Evolutionary conservation across 2,329 filamentous ascomycete species (phyloP).

Genomic region (Curvularia hawaiiensis): DNA sequence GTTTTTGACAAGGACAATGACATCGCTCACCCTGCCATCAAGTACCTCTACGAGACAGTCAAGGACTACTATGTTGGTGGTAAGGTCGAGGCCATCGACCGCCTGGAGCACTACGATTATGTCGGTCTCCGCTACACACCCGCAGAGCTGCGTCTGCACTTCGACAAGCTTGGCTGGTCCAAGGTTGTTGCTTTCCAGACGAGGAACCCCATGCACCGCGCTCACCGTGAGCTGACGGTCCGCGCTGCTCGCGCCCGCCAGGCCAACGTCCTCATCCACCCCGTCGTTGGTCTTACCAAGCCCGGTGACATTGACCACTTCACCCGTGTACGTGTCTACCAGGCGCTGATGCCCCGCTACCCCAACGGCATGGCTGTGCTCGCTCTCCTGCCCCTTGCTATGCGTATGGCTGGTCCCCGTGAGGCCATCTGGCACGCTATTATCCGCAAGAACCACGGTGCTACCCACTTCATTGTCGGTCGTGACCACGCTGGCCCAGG

Average conservation of each 20-base stretch:
- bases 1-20: conserved; percentile 95
- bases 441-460: conserved; percentile 99
- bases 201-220: conserved; percentile 95
- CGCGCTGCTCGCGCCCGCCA: conserved; percentile 94
- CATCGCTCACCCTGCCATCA: conserved; percentile 88
- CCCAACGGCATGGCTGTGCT: conserved; percentile 99
- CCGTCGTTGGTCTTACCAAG: conserved; percentile 97
- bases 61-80: conserved; percentile 93
- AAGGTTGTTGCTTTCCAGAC: conserved; percentile 99
- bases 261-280: conserved; percentile 98
- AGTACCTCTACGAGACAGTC: conserved; percentile 81
- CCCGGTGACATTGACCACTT: conserved; percentile 99
- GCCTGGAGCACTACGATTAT: conserved; percentile 98
- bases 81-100: conserved; percentile 93
- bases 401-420: conserved; percentile 98
- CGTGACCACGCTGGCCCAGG: conserved; percentile 97
- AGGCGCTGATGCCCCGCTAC: conserved; percentile 93
- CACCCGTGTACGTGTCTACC: conserved; percentile 97
- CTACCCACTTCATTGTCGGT: conserved; percentile 98
- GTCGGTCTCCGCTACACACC: conserved; percentile 94
- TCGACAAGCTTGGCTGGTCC: conserved; percentile 99
- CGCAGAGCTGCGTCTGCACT: conserved; percentile 91
- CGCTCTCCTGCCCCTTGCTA: conserved; percentile 91
- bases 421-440: conserved; percentile 99
- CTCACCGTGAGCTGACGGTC: conserved; percentile 96